Base-by-base conservation (phyloP, 2,329 filamentous ascomycete species). In the Annulohypoxylon truncatum region DNA sequence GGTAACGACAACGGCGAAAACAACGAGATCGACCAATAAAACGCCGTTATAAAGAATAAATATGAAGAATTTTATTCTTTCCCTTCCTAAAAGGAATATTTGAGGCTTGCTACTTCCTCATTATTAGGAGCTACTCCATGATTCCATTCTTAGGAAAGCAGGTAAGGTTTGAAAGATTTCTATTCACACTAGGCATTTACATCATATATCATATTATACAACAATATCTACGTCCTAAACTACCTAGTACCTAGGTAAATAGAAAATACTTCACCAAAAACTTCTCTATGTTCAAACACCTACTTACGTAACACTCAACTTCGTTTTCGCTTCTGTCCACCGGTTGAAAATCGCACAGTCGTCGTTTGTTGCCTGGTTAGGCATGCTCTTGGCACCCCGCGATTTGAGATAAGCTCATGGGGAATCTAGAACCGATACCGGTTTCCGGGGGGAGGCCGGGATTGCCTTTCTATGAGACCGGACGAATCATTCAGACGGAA, bases 381-480 rank as follows among this genome's bases (percentile, higher is more conserved):
- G 40, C 52, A 31, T 7, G 18, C 3, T 18, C 44, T 58, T 58
- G 44, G 44, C 44, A 24, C 38, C 22, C 24, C n/a, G 31, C 31
- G 40, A 58, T 40, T 29, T 33, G 22, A 13, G 31, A 58, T 58
- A 33, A 50, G 24, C 35, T n/a, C 9, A 12, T 48, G 22, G 66
- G 58, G 50, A 48, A 68, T 58, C 50, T 50, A 10, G 44, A 66
- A 66, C 66, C 66, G 66, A 66, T 66, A 68, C 58, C 66, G 66
- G 44, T 31, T 68, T 62, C 62, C 55, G 66, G 54, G n/a, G 31
- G 29, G 60, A 35, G 47, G 42, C 48, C 48, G 44, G 26, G 40
- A 53, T 57, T 29, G 22, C 56, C 42, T 56, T 40, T 61, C 55
- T 38, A 18, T 44, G 15, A 40, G 29, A 55, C 40, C 58, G 54